phyloP scores from a whole-genome alignment of 164 flowering plant genomes.

The Liquidambar formosana region DNA sequence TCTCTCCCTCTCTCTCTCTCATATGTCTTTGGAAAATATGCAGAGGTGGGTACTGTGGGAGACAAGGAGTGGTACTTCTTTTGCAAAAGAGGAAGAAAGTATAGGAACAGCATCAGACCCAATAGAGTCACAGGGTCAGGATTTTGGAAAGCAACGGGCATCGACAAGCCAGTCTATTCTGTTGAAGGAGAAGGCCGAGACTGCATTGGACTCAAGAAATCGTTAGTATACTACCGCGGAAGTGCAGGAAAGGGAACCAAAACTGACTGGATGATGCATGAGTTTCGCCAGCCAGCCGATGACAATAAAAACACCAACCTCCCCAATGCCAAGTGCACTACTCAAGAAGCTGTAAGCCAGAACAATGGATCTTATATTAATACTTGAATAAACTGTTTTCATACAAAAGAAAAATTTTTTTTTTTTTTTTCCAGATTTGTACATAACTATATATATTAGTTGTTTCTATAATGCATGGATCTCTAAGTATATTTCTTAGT shows the following conservation, averaged over 20 bases:
- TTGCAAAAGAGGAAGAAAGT: conserved; percentile 89
- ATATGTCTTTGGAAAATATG: too few species aligned
- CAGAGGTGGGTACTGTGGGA: conserved; percentile 41
- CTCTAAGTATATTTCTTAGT: too few species aligned
- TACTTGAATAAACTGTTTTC: too few species aligned
- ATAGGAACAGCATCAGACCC: conserved; percentile 86
- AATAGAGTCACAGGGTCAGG: conserved; percentile 94
- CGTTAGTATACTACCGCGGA: conserved; percentile 85
- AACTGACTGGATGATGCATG: conserved; percentile 99
- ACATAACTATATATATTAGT: too few species aligned
- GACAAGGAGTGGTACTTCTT: conserved; percentile 85
- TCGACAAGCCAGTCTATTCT: conserved; percentile 71
- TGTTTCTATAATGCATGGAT: too few species aligned
- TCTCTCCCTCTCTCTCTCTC: neutral
- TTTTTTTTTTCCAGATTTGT: neutral
- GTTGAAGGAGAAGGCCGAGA: conserved; percentile 24
- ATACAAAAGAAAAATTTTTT: too few species aligned
- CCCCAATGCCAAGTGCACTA: conserved; percentile 13
- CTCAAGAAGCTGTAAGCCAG: conserved; percentile 65
- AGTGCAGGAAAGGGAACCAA: conserved; percentile 94
- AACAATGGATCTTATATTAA: too few species aligned
- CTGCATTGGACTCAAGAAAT: conserved; percentile 85
- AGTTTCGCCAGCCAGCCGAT: conserved; percentile 79
- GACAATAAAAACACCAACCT: conserved; percentile 13
- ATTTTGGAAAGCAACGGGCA: conserved; percentile 98